Conservation (phyloP, 306 rosid genomes). For the Medicago truncatula region MtrunA17r5.0-ANR NC_053044.1:36790501-36791000, state of each 20-base stretch:
- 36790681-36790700: neutral
- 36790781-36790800: neutral
- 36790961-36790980: constrained; percentile 53
- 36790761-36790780: constrained; percentile 24
- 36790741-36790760: too few species aligned
- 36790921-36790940: constrained; percentile 33
- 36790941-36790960: constrained; percentile 48
- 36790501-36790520: neutral
- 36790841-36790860: constrained; percentile 40
- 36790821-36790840: constrained; percentile 7
- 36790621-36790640: neutral
- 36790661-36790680: neutral
- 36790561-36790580: neutral
- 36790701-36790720: neutral
- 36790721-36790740: neutral
- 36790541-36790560: neutral
- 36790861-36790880: constrained; percentile 23
- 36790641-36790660: neutral
- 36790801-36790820: constrained; percentile 5
- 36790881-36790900: constrained; percentile 19
- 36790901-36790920: constrained; percentile 17
- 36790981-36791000: constrained; percentile 49
- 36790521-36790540: neutral
- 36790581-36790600: neutral
- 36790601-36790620: neutral